Conservation (phyloP, 257 asterid species). For the Striga asiatica region DNA sequence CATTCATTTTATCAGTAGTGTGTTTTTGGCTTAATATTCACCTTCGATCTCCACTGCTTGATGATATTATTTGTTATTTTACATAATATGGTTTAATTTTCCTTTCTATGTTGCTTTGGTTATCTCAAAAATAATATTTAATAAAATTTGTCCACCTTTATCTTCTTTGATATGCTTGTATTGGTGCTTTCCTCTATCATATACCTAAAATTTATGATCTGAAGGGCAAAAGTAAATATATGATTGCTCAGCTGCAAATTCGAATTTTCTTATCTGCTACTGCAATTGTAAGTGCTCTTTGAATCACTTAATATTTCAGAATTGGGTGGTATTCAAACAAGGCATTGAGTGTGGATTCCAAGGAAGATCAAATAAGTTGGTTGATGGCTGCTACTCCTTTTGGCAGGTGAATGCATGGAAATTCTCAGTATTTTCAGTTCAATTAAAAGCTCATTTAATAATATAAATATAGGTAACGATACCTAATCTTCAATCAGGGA, state of each 20-base stretch:
- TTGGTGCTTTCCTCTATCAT: background rate
- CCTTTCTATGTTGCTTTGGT: background rate
- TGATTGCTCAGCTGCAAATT: too few species aligned
- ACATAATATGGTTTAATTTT: background rate
- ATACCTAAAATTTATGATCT: too few species aligned
- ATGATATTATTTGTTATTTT: too few species aligned
- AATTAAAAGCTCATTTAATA: background rate
- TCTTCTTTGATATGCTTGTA: background rate
- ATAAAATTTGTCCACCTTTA: background rate
- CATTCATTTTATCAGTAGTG: background rate
- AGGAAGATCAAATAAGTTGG: constrained; percentile 96
- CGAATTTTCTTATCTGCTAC: constrained; percentile 1
- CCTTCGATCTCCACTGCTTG: background rate
- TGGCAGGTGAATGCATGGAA: constrained; percentile 84
- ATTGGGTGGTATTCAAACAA: constrained; percentile 93
- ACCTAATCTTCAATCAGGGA: constrained; percentile 45
- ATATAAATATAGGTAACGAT: background rate
- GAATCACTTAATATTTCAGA: constrained; percentile 37
- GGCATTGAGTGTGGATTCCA: constrained; percentile 97
- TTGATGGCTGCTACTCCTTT: constrained; percentile 97
- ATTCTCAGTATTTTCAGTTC: background rate
- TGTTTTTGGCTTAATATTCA: background rate
- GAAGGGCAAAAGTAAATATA: too few species aligned
- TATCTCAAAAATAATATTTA: background rate
- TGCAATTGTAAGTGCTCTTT: constrained; percentile 4